Base-by-base conservation (phyloP, 2,329 filamentous ascomycete genomes). In the Neurospora sp. region DNA sequence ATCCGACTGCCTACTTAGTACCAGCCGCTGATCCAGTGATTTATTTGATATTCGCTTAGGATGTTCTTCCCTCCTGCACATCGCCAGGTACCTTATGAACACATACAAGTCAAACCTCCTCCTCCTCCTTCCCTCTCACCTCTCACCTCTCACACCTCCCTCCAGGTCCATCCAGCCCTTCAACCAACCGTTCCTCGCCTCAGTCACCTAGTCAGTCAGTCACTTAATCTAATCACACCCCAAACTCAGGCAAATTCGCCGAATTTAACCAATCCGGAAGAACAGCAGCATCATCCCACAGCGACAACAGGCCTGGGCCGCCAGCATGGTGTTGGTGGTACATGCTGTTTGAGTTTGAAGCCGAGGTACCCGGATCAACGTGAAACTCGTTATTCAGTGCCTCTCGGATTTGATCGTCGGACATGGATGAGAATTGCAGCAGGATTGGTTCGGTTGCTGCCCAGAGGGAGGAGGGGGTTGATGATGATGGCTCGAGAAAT, bases 341-440 rank as follows among this genome's bases (percentile, higher is more conserved):
- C 72, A 86, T 84, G 6, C 84, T 83, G 23, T 57, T 33, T 0
- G 46, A 28, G 15, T 10, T 33, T 1, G 23, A 17, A 15, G 52
- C 6, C 1, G 23, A 1, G 6, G 52, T 33, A 33, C 23, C 52
- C 70, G 87, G 82, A 2, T 81, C 83, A 1, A 83, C 81, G 19
- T 87, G 85, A 71, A 90, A 86, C 17, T 85, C 84, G 36, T 87
- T 85, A 4, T 85, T 87, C 37, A 91, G 83, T 4, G 88, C 87
- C 72, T 90, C 87, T 5, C 87, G 83, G 66, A 91, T 89, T 75
- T 91, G 88, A 70, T 89, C 85, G 70, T 90, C 88, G 0, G 89
- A 91, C 89, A 91, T 91, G 39, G 87, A 82, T 2, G 88, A 90
- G 76, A 91, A 89, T 33, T 88, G 87, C 1, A 62, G 28, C 23